Percentiles rank a stretch among this genome's conserved stretches.
Conservation (phyloP, 2,329 filamentous ascomycete species). For the Trichoderma atroviride region DNA sequence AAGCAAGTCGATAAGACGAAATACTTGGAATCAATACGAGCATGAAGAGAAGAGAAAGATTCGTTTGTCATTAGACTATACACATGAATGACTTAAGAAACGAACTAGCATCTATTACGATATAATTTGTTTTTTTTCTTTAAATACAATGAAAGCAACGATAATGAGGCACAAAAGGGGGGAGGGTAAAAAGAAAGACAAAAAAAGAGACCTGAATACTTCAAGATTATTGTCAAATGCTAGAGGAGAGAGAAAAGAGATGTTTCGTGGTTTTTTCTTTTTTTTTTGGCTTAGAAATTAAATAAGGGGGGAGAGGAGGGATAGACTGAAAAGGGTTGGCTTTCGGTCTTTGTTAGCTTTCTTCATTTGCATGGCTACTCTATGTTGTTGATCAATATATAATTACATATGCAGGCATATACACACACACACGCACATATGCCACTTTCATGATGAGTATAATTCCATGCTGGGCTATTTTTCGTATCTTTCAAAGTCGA, state of each 20-base stretch:
- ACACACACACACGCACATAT: neutral
- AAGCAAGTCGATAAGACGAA: slow-evolving; percentile 9
- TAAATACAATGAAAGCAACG: neutral
- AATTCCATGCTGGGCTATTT: too few species aligned
- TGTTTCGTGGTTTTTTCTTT: too few species aligned
- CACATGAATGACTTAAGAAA: neutral
- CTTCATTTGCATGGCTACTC: neutral
- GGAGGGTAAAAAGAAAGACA: neutral
- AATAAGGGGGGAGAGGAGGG: neutral
- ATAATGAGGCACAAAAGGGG: neutral
- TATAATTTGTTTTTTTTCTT: neutral
- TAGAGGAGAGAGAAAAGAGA: neutral
- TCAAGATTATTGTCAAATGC: neutral
- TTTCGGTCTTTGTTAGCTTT: neutral
- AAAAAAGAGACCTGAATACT: too few species aligned
- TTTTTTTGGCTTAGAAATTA: neutral
- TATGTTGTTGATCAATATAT: neutral
- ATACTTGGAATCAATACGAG: too few species aligned
- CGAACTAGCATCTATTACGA: neutral
- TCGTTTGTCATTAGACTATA: neutral
- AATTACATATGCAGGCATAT: neutral
- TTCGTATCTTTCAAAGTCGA: too few species aligned
- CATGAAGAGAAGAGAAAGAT: neutral
- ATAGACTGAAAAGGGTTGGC: neutral
- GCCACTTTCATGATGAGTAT: neutral